Evolutionary conservation across 129 eudicot genomes (phyloP), one percentile per base, ranked within the genome.

Genomic region (Tagetes erecta): DNA sequence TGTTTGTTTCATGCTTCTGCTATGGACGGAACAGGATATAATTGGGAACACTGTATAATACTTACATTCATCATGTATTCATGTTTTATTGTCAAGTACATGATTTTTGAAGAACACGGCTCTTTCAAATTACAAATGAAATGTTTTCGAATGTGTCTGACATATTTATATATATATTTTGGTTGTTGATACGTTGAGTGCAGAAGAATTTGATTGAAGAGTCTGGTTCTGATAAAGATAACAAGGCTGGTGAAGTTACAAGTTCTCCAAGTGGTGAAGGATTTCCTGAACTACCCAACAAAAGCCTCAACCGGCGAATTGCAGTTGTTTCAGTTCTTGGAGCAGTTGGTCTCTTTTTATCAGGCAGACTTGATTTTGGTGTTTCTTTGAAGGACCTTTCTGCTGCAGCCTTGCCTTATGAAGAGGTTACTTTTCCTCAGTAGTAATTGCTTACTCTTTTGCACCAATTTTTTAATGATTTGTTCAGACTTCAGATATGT

Each of bases 341-440:
- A 60, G 99, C 97, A 1, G 84, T 94, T 5, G 99, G 97, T 35
- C 87, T 94, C 8, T 94, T 91, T 83, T 72, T 79, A 63, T 88
- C 90, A 1, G 65, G 82, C 11, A 87, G 97, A 11, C 86, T 94
- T 51, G 99, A 91, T 82, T 91, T 94, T 3, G 97, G 98, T 49
- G 91, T 88, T 80, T 94, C 99, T 11, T 81, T 94, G 77, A 88
- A 88, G 72, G 99, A 91, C 74, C 89, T 94, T 56, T 68, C 99
- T 46, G 97, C 96, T 74, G 80, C 82, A 55, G 93, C 97, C 46
- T 78, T 94, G 67, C 90, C 97, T 7, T 94, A 88, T 80, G 99
- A 94, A 78, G 89, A 94, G 97, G 99, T 94, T 80, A 27, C 74
- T 80, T 52, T 33, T 68, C 33, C 36, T 41, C 20, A 9, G 59